A percentile compares a stretch with the other conserved stretches of the same genome.
These are phyloP conservation scores for Coemansia sp. DNA, from an alignment of 192 early-diverging fungal species.

Conservation along the genomic window DNA sequence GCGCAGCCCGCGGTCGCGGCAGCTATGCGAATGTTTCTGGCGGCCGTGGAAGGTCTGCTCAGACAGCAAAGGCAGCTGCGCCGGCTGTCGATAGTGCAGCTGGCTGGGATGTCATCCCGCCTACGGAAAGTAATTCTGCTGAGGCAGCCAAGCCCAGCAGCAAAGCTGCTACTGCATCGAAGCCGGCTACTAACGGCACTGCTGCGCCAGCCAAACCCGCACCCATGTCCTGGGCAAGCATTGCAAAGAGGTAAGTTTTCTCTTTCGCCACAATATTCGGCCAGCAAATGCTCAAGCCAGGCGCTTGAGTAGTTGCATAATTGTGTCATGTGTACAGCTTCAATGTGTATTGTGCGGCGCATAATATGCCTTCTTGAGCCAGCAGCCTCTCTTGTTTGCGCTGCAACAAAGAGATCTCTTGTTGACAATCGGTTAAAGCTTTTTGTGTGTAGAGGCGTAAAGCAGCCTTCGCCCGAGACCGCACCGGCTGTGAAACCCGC, in stretches of 20 bases:
- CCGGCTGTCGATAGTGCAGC: constrained; percentile 10
- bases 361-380: constrained; percentile 7
- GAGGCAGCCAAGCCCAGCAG: constrained; percentile 14
- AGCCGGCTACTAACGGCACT: constrained; percentile 21
- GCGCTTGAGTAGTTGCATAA: constrained; percentile 2
- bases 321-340: constrained; percentile 10
- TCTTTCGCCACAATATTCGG: not conserved
- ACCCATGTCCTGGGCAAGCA: constrained; percentile 55
- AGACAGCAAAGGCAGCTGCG: constrained; percentile 21
- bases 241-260: constrained; percentile 48
- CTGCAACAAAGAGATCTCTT: not conserved
- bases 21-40: constrained; percentile 47
- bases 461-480: constrained; percentile 37
- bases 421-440: too few species aligned
- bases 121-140: constrained; percentile 11
- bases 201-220: constrained; percentile 43
- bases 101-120: constrained; percentile 39
- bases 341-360: constrained; percentile 17
- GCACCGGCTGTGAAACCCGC: constrained; percentile 27
- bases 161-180: constrained; percentile 6
- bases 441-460: constrained; percentile 38
- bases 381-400: not conserved
- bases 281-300: not conserved
- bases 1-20: constrained; percentile 66
- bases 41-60: constrained; percentile 36